Evolutionary conservation across 2,329 filamentous ascomycete species (phyloP).

Genomic region (Cercospora berteroae): DNA sequence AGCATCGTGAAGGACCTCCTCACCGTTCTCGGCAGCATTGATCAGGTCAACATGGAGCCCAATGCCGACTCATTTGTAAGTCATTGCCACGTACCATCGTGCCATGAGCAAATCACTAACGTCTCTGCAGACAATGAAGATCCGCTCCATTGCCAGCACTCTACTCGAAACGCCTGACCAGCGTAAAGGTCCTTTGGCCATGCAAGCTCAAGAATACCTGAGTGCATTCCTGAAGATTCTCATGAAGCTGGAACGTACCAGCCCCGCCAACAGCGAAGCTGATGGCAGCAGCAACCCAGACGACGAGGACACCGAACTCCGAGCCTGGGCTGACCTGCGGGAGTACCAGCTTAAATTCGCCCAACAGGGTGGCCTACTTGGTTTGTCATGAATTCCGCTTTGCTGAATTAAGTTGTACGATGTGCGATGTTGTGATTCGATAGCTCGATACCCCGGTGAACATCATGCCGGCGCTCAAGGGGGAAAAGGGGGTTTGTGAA

Average conservation of each 20-base stretch:
- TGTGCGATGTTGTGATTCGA: constrained; percentile 16
- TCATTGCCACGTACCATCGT: constrained; percentile 20
- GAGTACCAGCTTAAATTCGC: constrained; percentile 75
- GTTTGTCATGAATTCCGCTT: constrained; percentile 27
- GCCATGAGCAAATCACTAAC: constrained; percentile 2
- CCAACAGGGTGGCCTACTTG: constrained; percentile 58
- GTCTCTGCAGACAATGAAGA: constrained; percentile 67
- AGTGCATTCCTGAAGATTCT: constrained; percentile 71
- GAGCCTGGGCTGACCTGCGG: constrained; percentile 73
- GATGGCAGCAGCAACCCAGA: constrained; percentile 36
- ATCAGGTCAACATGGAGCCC: constrained; percentile 79
- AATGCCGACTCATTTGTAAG: constrained; percentile 64
- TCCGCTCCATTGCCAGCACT: constrained; percentile 78
- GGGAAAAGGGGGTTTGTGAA: neutral
- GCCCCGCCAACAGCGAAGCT: constrained; percentile 48
- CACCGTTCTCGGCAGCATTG: constrained; percentile 70
- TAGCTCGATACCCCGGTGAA: constrained; percentile 23
- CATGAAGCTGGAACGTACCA: constrained; percentile 68
- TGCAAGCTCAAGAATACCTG: constrained; percentile 68
- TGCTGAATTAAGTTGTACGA: neutral
- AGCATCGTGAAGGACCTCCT: constrained; percentile 79
- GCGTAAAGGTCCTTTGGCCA: constrained; percentile 52
- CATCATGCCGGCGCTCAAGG: constrained; percentile 18
- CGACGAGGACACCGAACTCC: constrained; percentile 73
- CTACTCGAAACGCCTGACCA: constrained; percentile 63